Evolutionary conservation across 164 flowering plant genomes (phyloP), one percentile per base, ranked within the genome.

Genomic region (Aristolochia californica): DNA sequence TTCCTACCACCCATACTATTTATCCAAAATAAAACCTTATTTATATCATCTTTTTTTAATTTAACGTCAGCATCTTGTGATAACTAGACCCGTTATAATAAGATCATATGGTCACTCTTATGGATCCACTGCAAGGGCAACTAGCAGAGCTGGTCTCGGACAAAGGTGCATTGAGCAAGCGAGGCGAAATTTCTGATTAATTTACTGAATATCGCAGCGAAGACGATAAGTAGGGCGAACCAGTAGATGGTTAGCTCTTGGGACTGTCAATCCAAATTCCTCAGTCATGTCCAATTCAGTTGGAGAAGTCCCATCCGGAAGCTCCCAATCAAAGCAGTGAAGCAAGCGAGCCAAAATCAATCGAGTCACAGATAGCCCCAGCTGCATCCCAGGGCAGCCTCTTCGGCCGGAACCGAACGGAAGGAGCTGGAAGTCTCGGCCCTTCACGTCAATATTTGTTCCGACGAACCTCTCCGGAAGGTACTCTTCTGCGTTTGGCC

Each of bases 391-490:
- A 0, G 68, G 68, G 55, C 72, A 68, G 1, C 64, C 61, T 34
- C 68, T 63, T 4, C 72, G 45, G 2, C 72, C 67, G 0, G 68
- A 55, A 13, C 72, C 72, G 44, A 68, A 68, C 15, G 72, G 72
- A 15, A 68, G 20, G 11, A 63, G 53, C 9, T 34, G 57, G 47
- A 63, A 68, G 22, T 64, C 61, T 0, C 25, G 61, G 9, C 68
- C 72, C 21, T 17, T 23, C 5, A 63, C n/a, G 15, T 68, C 68
- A 13, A 64, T 56, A 14, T 59, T 20, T 0, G 13, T 13, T 20
- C 27, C 68, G 0, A 12, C 15, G 38, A 69, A 69, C 58, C 72
- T 69, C 53, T 69, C 72, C 2, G 72, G 72, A 17, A 9, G 30
- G 65, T 64, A 69, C 16, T 69, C 61, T 15, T 69, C 59, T 0